Evolutionary conservation across 1,139 yeast genomes (phyloP).

Genomic region (Hyphopichia khmerensis): DNA sequence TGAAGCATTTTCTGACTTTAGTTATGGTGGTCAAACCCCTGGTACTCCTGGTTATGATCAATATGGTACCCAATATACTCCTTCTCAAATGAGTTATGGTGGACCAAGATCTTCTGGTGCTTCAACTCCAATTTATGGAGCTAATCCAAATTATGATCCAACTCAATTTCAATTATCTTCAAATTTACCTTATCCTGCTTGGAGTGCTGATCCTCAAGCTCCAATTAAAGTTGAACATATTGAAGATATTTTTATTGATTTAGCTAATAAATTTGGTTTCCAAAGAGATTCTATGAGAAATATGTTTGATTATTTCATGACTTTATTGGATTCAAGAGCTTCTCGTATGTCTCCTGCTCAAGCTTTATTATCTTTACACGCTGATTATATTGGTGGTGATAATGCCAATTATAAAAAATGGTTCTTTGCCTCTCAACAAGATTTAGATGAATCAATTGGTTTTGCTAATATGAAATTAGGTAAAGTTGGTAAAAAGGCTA

Average conservation of each 20-base stretch:
- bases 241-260: slow-evolving; percentile 86
- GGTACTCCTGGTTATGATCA: slow-evolving; percentile 71
- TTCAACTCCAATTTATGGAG: slow-evolving; percentile 92
- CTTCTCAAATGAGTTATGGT: slow-evolving; percentile 81
- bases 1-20: slow-evolving; percentile 77
- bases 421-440: slow-evolving; percentile 45
- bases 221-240: slow-evolving; percentile 83
- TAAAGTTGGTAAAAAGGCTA: slow-evolving; percentile 55
- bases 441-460: slow-evolving; percentile 42
- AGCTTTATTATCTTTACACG: slow-evolving; percentile 88
- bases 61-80: slow-evolving; percentile 77
- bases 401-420: slow-evolving; percentile 45
- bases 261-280: slow-evolving; percentile 91
- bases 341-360: slow-evolving; percentile 97
- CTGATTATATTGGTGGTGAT: slow-evolving; percentile 74
- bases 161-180: slow-evolving; percentile 60
- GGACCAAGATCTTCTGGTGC: slow-evolving; percentile 90
- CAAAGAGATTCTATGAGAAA: slow-evolving; percentile 97
- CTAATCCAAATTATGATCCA: slow-evolving; percentile 60
- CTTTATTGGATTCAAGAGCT: slow-evolving; percentile 88
- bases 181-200: slow-evolving; percentile 86
- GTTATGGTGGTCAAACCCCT: slow-evolving; percentile 71
- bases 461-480: slow-evolving; percentile 69
- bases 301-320: slow-evolving; percentile 95
- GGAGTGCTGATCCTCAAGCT: slow-evolving; percentile 89